These are phyloP conservation scores for Aegilops sharonensis DNA, from an alignment of 176 grass and related monocot genomes.

Conservation along the genomic window DNA sequence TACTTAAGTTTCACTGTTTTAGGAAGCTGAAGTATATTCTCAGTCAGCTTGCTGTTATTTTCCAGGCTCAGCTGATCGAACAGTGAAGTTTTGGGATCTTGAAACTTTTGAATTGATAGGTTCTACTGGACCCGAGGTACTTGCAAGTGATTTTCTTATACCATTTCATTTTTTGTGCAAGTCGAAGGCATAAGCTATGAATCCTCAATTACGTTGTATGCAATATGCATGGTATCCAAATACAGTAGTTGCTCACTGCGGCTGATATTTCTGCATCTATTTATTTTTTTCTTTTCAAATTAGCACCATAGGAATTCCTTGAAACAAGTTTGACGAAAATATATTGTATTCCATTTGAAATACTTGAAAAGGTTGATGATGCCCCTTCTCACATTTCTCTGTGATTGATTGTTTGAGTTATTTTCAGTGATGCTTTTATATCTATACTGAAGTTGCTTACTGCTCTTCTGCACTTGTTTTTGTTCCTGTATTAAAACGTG, in stretches of 20 bases:
- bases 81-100: slow-evolving; percentile 97
- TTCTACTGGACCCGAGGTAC: slow-evolving; percentile 89
- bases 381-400: neutral
- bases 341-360: neutral
- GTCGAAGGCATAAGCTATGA: neutral
- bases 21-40: slow-evolving; percentile 19
- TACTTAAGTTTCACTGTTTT: neutral
- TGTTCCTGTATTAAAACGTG: neutral
- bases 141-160: slow-evolving; percentile 10
- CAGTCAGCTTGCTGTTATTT: slow-evolving; percentile 32
- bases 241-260: neutral
- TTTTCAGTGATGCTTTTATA: neutral
- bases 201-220: neutral
- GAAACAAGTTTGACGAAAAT: neutral
- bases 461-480: neutral
- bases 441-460: slow-evolving; percentile 13
- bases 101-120: slow-evolving; percentile 99
- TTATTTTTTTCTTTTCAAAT: slow-evolving; percentile 17
- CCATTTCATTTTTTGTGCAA: neutral
- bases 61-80: slow-evolving; percentile 78
- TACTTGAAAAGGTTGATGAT: neutral
- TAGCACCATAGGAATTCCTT: neutral
- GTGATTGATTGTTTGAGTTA: neutral
- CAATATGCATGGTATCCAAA: slow-evolving; percentile 17
- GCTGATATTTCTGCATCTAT: neutral